A percentile compares a stretch with the other conserved stretches of the same genome.
These are phyloP conservation scores for Rhodotorula sp. DNA, from an alignment of 1,284 basidiomycete species.

Conservation along the genomic window DNA sequence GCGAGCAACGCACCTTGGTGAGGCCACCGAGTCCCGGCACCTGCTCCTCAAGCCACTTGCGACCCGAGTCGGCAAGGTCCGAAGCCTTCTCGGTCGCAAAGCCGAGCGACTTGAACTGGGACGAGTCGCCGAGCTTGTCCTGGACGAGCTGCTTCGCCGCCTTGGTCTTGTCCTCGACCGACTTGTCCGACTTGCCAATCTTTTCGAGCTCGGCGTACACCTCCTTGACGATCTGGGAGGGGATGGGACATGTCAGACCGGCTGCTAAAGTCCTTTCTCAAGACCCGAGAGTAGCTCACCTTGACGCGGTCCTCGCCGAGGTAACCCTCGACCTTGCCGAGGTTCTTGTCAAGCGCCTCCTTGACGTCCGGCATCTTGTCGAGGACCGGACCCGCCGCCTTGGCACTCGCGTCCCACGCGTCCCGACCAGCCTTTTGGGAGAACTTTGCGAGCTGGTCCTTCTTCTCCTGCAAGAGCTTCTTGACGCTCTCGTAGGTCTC, in stretches of 20 bases:
- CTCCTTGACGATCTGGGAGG: conserved; percentile 35
- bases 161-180: conserved; percentile 53
- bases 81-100: conserved; percentile 47
- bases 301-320: conserved; percentile 43
- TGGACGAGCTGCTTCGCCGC: conserved; percentile 53
- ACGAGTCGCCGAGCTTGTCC: conserved; percentile 50
- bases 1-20: conserved; percentile 29
- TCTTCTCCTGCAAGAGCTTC: conserved; percentile 39
- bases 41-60: conserved; percentile 23
- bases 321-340: conserved; percentile 23
- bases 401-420: conserved; percentile 38
- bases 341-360: conserved; percentile 38
- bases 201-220: conserved; percentile 41
- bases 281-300: conserved; percentile 17
- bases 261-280: too few relatives aligned
- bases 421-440: conserved; percentile 40
- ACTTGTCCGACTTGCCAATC: conserved; percentile 48
- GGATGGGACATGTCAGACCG: background rate
- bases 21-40: conserved; percentile 29
- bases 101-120: conserved; percentile 26
- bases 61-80: conserved; percentile 39
- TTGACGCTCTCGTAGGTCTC: conserved; percentile 39
- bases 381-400: conserved; percentile 38
- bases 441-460: conserved; percentile 36
- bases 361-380: conserved; percentile 44